A percentile compares a stretch with the other conserved stretches of the same genome.
phyloP scores from a whole-genome alignment of 257 asterid genomes.

The Fraxinus anomala region DNA sequence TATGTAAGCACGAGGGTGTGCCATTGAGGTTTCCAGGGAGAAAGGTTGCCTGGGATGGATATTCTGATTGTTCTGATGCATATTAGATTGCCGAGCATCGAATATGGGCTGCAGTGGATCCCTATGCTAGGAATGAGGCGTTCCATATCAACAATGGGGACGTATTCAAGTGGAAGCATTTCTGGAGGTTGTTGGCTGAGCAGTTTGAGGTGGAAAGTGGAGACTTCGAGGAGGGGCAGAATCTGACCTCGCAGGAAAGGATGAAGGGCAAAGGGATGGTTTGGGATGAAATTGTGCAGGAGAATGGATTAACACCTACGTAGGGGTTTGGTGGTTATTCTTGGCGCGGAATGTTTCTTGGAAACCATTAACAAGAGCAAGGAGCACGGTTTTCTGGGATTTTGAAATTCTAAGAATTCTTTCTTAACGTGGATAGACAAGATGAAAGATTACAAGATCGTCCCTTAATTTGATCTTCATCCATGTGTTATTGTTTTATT shows the following conservation, averaged over 20 bases:
- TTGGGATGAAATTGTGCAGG: background rate
- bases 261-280: background rate
- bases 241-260: background rate
- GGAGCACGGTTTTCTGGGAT: background rate
- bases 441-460: background rate
- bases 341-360: background rate
- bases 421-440: background rate
- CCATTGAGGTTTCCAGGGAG: conserved; percentile 32
- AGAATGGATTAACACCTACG: background rate
- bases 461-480: background rate
- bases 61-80: conserved; percentile 28
- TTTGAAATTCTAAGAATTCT: background rate
- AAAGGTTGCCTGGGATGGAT: conserved; percentile 30
- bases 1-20: conserved; percentile 35
- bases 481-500: too few species aligned
- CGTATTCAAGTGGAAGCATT: background rate
- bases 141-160: conserved; percentile 29
- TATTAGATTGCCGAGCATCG: conserved; percentile 34
- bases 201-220: background rate
- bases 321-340: background rate
- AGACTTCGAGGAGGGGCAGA: background rate
- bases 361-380: background rate
- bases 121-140: conserved; percentile 26
- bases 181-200: background rate
- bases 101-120: conserved; percentile 28